phyloP scores from a whole-genome alignment of 441 rosid species.

The Breynia disticha region DNA sequence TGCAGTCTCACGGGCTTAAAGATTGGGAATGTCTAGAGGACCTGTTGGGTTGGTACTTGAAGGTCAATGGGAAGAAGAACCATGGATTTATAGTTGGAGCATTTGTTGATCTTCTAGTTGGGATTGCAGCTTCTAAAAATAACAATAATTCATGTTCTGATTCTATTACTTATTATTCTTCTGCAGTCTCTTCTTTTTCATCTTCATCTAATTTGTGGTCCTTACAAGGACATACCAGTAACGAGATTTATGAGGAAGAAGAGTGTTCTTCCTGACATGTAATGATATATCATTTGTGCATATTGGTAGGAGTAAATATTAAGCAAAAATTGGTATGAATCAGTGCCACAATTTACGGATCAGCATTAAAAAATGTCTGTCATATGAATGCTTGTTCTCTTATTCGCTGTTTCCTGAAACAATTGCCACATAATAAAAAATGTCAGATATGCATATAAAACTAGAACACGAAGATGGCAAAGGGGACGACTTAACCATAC shows the following conservation, averaged over 20 bases:
- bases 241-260: slow-evolving; percentile 19
- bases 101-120: slow-evolving; percentile 61
- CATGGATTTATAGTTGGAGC: slow-evolving; percentile 59
- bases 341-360: no score
- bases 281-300: slow-evolving; percentile 10
- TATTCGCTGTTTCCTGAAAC: no score
- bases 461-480: no score
- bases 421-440: no score
- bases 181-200: slow-evolving; percentile 32
- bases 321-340: no score
- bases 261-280: slow-evolving; percentile 1
- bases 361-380: no score
- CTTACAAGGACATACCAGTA: slow-evolving; percentile 4
- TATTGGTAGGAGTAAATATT: background rate
- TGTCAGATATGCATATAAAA: no score
- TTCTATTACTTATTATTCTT: slow-evolving; percentile 25
- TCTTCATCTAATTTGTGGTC: slow-evolving; percentile 22
- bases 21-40: slow-evolving; percentile 52
- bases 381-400: no score
- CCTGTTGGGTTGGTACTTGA: slow-evolving; percentile 53
- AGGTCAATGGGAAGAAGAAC: slow-evolving; percentile 49
- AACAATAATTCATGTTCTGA: background rate
- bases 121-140: slow-evolving; percentile 17
- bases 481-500: background rate
- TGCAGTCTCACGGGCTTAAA: slow-evolving; percentile 43